These are phyloP conservation scores for Lanzia echinophila DNA, from an alignment of 2,329 filamentous ascomycete genomes.

Conservation along the genomic window DNA sequence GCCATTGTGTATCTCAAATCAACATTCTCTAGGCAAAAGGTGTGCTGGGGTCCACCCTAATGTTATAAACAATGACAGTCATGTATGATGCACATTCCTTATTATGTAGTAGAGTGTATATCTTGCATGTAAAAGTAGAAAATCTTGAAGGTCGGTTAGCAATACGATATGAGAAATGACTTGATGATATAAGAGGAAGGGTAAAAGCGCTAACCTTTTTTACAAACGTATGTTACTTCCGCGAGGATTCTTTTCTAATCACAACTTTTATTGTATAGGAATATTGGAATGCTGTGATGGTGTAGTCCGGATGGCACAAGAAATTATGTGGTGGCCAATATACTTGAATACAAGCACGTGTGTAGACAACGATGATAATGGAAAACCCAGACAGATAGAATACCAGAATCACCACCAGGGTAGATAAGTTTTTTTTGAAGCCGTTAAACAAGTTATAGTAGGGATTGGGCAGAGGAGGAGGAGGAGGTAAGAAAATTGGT, in stretches of 20 bases:
- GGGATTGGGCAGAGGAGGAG: not conserved
- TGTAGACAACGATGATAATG: slow-evolving; percentile 15
- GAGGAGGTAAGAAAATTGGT: slow-evolving; percentile 1
- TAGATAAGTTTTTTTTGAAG: slow-evolving; percentile 4
- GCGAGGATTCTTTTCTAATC: slow-evolving; percentile 9
- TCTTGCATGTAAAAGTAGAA: not conserved
- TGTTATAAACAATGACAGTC: slow-evolving; percentile 18
- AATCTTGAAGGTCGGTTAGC: not conserved
- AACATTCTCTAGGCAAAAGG: slow-evolving; percentile 15
- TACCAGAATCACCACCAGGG: slow-evolving; percentile 25
- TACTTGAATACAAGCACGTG: slow-evolving; percentile 18
- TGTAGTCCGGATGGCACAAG: slow-evolving; percentile 11
- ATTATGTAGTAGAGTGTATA: not conserved
- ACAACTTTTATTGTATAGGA: slow-evolving; percentile 7
- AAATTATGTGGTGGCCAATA: slow-evolving; percentile 21
- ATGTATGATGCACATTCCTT: slow-evolving; percentile 22
- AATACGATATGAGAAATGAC: not conserved
- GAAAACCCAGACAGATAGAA: slow-evolving; percentile 13
- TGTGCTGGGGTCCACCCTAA: slow-evolving; percentile 14
- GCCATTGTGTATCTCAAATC: slow-evolving; percentile 35
- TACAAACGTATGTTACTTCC: not conserved
- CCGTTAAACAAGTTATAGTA: not conserved
- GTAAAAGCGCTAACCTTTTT: not conserved
- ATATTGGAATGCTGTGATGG: slow-evolving; percentile 6
- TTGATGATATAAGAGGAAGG: not conserved